Conservation (phyloP, 495 filamentous ascomycete genomes). For the Penicillium fimorum region DNA sequence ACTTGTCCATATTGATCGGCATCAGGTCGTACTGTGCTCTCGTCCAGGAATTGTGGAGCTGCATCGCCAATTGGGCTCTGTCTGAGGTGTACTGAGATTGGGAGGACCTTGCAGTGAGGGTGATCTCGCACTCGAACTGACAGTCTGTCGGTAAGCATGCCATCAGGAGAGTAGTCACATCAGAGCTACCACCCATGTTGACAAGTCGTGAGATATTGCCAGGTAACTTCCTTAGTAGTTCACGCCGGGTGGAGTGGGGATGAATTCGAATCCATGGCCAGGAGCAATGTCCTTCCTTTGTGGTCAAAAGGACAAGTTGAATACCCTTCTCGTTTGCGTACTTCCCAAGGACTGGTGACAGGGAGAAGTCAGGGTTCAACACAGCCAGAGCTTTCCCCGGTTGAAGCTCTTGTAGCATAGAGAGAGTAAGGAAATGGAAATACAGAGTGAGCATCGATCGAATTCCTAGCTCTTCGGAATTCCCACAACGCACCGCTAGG, state of each 20-base stretch:
- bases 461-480: constrained; percentile 7
- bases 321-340: constrained; percentile 17
- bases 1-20: constrained; percentile 14
- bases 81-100: background rate
- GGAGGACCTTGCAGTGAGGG: constrained; percentile 5
- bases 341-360: constrained; percentile 15
- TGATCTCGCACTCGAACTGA: constrained; percentile 15
- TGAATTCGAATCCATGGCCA: constrained; percentile 25
- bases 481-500: constrained; percentile 6
- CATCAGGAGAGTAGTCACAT: constrained; percentile 3
- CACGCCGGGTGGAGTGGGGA: constrained; percentile 13
- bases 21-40: constrained; percentile 2
- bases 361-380: constrained; percentile 23
- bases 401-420: constrained; percentile 10
- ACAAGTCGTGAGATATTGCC: constrained; percentile 16
- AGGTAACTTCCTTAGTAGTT: constrained; percentile 16
- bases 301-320: constrained; percentile 21
- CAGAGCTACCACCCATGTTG: constrained; percentile 8
- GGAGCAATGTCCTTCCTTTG: constrained; percentile 8
- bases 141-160: constrained; percentile 12
- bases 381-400: constrained; percentile 17
- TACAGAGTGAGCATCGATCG: constrained; percentile 19
- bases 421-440: constrained; percentile 15
- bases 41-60: constrained; percentile 14
- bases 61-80: constrained; percentile 2